Base-by-base conservation (phyloP, 257 asterid genomes). In the Forsythia suspensa region DNA sequence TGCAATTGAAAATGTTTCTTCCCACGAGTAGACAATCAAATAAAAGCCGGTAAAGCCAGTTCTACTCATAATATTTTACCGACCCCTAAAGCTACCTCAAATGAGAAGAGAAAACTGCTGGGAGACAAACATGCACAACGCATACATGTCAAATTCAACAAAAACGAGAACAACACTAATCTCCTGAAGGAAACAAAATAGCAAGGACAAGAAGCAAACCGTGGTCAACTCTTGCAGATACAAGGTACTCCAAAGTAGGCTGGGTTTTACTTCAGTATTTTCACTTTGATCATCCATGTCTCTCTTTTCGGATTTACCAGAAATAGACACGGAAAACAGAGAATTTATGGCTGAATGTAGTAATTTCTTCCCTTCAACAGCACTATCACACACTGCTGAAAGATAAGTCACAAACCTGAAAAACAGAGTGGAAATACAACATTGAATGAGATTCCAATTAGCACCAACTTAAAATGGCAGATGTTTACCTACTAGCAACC, bases 371-470 rank as follows among this genome's bases (percentile, higher is more conserved):
- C 99, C 99, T 82, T 89, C 92, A 59, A 46, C 86, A 74, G 81
- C 90, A 81, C 87, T 83, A 74, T 86, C 87, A 82, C 96, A 92
- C 68, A 78, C 63, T 70, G 92, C 89, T 48, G 99, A 95, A 66
- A 95, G 87, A 83, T 93, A 95, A 46, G 90, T 84, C 77, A 93
- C 92, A 78, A 84, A 95, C 97, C 97, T 92, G 92, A 83, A 76
- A 42, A 79, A 86, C 43, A 73, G 73, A 72, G 72, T 74, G 44
- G 75, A 67, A 70, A 67, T 15, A 70, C 11, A 77, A 75, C 65
- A 79, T 18, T 73, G 73, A 55, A 78, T 70, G 79, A 77, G 77
- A 75, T 68, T 69, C 70, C 39, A 80, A 72, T 16, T 63, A 11
- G 43, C 72, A 29, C 46, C 74, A 78, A 79, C 77, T 42, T 12